phyloP scores from a whole-genome alignment of 169 alveolate genomes.

The Gregarina niphandrodes region DNA sequence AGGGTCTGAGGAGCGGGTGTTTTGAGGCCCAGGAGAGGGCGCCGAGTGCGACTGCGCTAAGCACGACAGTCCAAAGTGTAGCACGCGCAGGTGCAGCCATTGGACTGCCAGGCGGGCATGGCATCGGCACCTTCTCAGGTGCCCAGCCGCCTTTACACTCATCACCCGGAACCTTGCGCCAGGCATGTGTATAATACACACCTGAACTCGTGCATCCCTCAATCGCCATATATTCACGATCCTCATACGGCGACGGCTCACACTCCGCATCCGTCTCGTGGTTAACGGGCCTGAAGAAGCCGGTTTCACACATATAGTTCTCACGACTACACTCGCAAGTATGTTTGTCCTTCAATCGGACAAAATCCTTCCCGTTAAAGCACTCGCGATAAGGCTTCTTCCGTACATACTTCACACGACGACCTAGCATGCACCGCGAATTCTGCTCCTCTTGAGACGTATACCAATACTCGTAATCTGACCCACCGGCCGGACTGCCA shows the following conservation, averaged over 20 bases:
- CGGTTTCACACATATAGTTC: constrained; percentile 80
- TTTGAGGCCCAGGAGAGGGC: too few species aligned
- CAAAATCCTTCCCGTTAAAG: constrained; percentile 74
- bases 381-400: constrained; percentile 72
- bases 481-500: too few species aligned
- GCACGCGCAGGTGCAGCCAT: too few species aligned
- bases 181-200: constrained; percentile 48
- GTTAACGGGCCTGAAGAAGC: constrained; percentile 40
- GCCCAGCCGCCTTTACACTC: constrained; percentile 81
- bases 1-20: too few species aligned
- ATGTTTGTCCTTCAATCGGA: constrained; percentile 43
- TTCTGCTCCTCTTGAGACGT: too few species aligned
- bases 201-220: constrained; percentile 42
- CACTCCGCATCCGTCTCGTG: background rate
- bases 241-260: constrained; percentile 2
- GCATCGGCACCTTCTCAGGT: constrained; percentile 59
- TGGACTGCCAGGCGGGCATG: too few species aligned
- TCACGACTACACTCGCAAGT: constrained; percentile 69
- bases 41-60: too few species aligned
- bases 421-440: too few species aligned
- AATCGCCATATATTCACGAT: constrained; percentile 24
- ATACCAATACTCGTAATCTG: too few species aligned
- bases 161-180: constrained; percentile 86
- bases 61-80: too few species aligned
- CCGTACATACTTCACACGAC: constrained; percentile 60